Conservation (phyloP, 306 rosid genomes). For the Trifolium repens region DNA sequence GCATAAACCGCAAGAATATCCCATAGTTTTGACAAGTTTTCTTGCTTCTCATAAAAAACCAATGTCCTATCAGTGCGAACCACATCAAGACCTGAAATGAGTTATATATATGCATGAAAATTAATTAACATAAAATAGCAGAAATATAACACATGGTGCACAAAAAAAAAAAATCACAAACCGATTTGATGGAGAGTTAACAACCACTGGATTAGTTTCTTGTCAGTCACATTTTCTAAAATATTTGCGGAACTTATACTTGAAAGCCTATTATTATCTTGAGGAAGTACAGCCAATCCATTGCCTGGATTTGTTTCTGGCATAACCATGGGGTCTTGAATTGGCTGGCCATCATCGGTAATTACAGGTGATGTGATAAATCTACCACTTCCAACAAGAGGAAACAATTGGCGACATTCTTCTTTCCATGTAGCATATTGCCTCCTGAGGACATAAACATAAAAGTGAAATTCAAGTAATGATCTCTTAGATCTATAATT, state of each 20-base stretch:
- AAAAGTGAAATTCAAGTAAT: slow-evolving; percentile 24
- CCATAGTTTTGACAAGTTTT: slow-evolving; percentile 92
- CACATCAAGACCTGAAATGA: slow-evolving; percentile 91
- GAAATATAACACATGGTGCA: slow-evolving; percentile 10
- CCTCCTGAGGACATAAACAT: slow-evolving; percentile 55
- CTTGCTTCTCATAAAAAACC: slow-evolving; percentile 90
- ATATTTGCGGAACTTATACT: slow-evolving; percentile 42
- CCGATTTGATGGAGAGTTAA: slow-evolving; percentile 98
- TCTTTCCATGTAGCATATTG: slow-evolving; percentile 85
- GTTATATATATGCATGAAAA: slow-evolving; percentile 14
- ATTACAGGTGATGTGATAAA: slow-evolving; percentile 89
- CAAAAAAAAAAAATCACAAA: slow-evolving; percentile 45
- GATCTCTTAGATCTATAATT: slow-evolving; percentile 22
- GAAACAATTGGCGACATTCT: slow-evolving; percentile 85
- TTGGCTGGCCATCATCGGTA: slow-evolving; percentile 79
- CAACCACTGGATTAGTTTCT: slow-evolving; percentile 89
- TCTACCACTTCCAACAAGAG: slow-evolving; percentile 93
- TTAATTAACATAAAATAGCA: neutral
- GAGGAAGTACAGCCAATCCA: slow-evolving; percentile 50
- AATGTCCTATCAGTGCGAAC: slow-evolving; percentile 96
- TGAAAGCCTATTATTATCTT: slow-evolving; percentile 44
- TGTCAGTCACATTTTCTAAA: slow-evolving; percentile 61
- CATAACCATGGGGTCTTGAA: slow-evolving; percentile 78
- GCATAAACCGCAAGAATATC: slow-evolving; percentile 96
- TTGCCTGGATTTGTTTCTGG: slow-evolving; percentile 63